These are phyloP conservation scores for Botrytis squamosa DNA, from an alignment of 2,329 filamentous ascomycete species.

Conservation along the genomic window DNA sequence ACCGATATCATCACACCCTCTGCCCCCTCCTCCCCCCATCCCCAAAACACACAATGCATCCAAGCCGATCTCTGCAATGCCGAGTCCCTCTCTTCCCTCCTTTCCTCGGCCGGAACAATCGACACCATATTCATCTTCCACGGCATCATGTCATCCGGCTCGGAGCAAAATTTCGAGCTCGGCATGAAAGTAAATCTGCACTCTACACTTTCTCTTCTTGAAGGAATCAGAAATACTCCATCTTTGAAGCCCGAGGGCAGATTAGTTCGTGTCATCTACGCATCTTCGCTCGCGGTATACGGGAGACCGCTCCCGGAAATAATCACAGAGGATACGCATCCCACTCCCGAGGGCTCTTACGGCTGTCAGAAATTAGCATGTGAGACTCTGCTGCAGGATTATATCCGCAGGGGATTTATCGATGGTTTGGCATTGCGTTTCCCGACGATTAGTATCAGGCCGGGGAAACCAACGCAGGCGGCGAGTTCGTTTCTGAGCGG, in stretches of 20 bases:
- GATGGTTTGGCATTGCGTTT: conserved; percentile 57
- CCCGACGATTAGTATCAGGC: conserved; percentile 60
- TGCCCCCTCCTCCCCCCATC: conserved; percentile 47
- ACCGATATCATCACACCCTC: conserved; percentile 56
- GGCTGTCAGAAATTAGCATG: conserved; percentile 62
- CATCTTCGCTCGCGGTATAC: conserved; percentile 60
- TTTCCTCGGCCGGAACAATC: conserved; percentile 38
- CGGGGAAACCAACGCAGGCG: conserved; percentile 58
- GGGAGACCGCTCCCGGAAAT: conserved; percentile 51
- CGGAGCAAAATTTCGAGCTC: conserved; percentile 57
- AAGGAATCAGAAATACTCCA: conserved; percentile 45
- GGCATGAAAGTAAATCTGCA: conserved; percentile 58
- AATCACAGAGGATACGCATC: conserved; percentile 46
- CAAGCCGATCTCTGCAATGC: conserved; percentile 41
- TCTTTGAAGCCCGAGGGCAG: conserved; percentile 31
- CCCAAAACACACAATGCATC: conserved; percentile 34
- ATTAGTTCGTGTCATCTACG: conserved; percentile 55
- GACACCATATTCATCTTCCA: conserved; percentile 58
- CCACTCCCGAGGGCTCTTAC: conserved; percentile 58
- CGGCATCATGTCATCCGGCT: conserved; percentile 63
- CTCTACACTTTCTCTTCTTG: conserved; percentile 53
- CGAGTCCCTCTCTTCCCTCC: conserved; percentile 36
- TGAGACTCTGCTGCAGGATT: conserved; percentile 58
- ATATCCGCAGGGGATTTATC: conserved; percentile 54
- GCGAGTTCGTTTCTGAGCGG: conserved; percentile 61